Evolutionary conservation across 2,329 filamentous ascomycete genomes (phyloP).

Genomic region (Ascochyta lentis): DNA sequence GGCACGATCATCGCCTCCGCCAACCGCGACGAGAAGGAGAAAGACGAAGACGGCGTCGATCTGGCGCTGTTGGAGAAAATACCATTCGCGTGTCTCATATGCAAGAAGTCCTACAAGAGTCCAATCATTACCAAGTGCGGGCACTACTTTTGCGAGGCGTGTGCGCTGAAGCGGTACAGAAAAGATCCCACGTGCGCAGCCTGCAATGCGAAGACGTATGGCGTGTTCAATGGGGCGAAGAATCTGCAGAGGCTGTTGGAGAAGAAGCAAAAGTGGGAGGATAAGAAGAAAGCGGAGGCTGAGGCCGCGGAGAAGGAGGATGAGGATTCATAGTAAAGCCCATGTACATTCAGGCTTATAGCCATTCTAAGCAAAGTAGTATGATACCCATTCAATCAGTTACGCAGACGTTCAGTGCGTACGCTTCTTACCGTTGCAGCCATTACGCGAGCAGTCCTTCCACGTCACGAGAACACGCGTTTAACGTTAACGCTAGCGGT

Average conservation of each 20-base stretch:
- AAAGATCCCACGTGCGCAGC: conserved; percentile 87
- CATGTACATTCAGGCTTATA: background rate
- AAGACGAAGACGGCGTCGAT: conserved; percentile 64
- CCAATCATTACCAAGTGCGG: conserved; percentile 89
- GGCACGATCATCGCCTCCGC: conserved; percentile 64
- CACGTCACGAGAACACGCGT: conserved; percentile 17
- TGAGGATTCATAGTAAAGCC: conserved; percentile 6
- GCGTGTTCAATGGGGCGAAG: conserved; percentile 89
- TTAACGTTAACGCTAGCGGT: conserved; percentile 4
- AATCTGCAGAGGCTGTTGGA: conserved; percentile 81
- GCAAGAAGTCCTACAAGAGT: conserved; percentile 76
- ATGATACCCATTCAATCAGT: conserved; percentile 4
- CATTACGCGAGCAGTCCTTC: background rate
- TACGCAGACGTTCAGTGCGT: no score
- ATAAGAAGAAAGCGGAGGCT: conserved; percentile 63
- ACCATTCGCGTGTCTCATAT: conserved; percentile 89
- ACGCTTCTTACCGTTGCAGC: no score
- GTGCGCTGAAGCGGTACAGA: conserved; percentile 83
- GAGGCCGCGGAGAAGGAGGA: conserved; percentile 52
- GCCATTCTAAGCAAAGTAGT: background rate
- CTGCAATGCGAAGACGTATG: conserved; percentile 83
- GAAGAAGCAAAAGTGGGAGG: conserved; percentile 69
- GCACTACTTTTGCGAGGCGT: conserved; percentile 94
- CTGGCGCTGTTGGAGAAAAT: conserved; percentile 80
- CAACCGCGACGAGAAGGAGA: conserved; percentile 53